Evolutionary conservation across 148 eudicot species (phyloP).

Genomic region (Rhododendron williamsianum): DNA sequence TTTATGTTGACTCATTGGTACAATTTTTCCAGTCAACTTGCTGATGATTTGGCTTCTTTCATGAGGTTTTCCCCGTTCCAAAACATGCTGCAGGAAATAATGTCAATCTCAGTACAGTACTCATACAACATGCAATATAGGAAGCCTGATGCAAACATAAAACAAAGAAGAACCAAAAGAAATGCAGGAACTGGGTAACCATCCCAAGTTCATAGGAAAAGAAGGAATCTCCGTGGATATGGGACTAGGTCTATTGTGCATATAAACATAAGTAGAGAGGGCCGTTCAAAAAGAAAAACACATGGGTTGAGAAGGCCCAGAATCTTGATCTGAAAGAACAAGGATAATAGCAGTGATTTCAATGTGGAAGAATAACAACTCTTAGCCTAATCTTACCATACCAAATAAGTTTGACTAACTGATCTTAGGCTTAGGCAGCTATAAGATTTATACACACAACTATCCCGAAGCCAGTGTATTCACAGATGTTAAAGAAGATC

Average conservation of each 20-base stretch:
- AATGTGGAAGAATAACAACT: neutral
- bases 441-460: neutral
- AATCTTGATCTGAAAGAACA: neutral
- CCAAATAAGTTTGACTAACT: neutral
- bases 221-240: neutral
- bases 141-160: neutral
- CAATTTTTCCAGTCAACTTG: slow-evolving; percentile 53
- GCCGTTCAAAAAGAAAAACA: neutral
- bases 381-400: neutral
- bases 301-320: neutral
- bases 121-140: neutral
- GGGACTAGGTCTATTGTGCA: neutral
- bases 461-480: neutral
- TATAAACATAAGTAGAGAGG: neutral
- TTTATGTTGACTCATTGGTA: slow-evolving; percentile 79
- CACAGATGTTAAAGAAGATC: neutral
- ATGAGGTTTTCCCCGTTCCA: slow-evolving; percentile 66
- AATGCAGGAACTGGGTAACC: neutral
- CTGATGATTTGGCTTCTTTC: slow-evolving; percentile 74
- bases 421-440: neutral
- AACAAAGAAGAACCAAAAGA: neutral
- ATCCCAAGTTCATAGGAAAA: neutral
- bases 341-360: neutral
- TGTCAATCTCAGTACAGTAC: neutral
- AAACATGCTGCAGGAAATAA: slow-evolving; percentile 57